Conservation (phyloP, 2,329 filamentous ascomycete genomes). For the Sporothrix euskadiensis region DNA sequence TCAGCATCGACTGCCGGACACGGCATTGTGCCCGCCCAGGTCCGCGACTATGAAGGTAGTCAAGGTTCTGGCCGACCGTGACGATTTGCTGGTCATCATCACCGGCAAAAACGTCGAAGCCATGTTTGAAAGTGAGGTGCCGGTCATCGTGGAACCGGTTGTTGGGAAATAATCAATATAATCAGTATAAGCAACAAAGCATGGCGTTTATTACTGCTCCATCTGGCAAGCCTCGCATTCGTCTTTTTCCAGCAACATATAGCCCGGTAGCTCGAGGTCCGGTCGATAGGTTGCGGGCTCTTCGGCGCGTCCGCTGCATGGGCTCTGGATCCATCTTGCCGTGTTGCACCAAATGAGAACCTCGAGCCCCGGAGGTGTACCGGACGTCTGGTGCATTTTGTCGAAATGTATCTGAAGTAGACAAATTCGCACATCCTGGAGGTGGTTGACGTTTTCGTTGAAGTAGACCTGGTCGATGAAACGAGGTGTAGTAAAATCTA, state of each 20-base stretch:
- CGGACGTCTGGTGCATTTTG: neutral
- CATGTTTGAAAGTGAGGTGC: constrained; percentile 20
- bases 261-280: neutral
- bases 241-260: neutral
- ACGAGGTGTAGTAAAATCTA: neutral
- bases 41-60: constrained; percentile 29
- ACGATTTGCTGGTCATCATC: constrained; percentile 29
- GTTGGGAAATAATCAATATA: too few species aligned
- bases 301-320: neutral
- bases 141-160: neutral
- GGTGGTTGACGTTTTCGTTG: neutral
- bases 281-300: neutral
- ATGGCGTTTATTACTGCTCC: too few species aligned
- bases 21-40: constrained; percentile 28
- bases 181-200: too few species aligned
- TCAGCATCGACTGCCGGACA: neutral
- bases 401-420: neutral
- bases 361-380: neutral
- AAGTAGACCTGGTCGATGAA: neutral
- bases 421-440: neutral
- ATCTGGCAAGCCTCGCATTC: too few species aligned
- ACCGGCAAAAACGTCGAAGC: constrained; percentile 28
- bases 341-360: neutral
- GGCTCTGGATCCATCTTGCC: neutral
- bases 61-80: constrained; percentile 26